Evolutionary conservation across 2,329 filamentous ascomycete genomes (phyloP).

Genomic region (Pyrenophora seminiperda): DNA sequence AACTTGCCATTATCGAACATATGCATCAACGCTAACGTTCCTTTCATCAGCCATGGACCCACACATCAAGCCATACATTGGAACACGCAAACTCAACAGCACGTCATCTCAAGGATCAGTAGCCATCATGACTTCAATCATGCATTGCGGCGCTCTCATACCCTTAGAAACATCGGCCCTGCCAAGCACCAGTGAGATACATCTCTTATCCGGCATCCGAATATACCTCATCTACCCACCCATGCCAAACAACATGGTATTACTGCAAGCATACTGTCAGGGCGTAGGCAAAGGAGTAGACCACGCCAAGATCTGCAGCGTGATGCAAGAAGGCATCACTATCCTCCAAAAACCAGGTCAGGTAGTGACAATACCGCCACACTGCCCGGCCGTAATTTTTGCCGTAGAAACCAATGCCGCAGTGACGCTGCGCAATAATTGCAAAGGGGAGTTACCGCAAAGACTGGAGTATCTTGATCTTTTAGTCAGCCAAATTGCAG

Average conservation of each 20-base stretch:
- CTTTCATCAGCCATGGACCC: background rate
- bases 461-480: background rate
- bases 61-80: background rate
- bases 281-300: background rate
- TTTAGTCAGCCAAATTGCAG: background rate
- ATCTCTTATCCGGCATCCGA: background rate
- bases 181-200: background rate
- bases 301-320: background rate
- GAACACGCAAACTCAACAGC: background rate
- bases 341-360: background rate
- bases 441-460: background rate
- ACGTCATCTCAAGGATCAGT: background rate
- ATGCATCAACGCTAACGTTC: background rate
- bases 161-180: background rate
- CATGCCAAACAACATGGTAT: background rate
- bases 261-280: background rate
- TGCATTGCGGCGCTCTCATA: slow-evolving; percentile 6
- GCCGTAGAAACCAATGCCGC: background rate
- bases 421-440: background rate
- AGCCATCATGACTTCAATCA: background rate
- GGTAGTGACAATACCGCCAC: background rate
- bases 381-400: slow-evolving; percentile 1
- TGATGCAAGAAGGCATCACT: background rate
- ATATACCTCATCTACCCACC: slow-evolving; percentile 2
- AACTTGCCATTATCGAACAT: background rate